Evolutionary conservation across 164 flowering plant species (phyloP).

Genomic region (Magnolia kwangsiensis): DNA sequence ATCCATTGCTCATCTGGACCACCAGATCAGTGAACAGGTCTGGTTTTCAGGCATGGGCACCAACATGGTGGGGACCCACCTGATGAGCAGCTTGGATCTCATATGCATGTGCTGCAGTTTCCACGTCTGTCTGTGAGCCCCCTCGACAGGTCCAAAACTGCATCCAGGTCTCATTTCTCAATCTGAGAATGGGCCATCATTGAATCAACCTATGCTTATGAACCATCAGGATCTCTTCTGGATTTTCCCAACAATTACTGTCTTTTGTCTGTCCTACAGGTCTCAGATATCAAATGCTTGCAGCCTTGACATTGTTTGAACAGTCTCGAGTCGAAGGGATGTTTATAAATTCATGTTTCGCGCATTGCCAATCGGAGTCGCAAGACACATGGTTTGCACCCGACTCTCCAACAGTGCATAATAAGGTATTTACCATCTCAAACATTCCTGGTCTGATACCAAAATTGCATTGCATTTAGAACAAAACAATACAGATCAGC

Average conservation of each 20-base stretch:
- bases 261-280: slow-evolving; percentile 28
- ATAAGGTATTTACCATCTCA: slow-evolving; percentile 49
- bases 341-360: slow-evolving; percentile 88
- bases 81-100: neutral
- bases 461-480: neutral
- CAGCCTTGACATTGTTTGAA: slow-evolving; percentile 37
- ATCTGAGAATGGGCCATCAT: neutral
- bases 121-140: too few species aligned
- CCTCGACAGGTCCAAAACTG: neutral
- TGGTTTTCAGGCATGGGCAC: neutral
- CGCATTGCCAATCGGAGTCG: slow-evolving; percentile 91
- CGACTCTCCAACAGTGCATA: slow-evolving; percentile 70
- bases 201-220: neutral
- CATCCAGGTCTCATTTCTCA: neutral
- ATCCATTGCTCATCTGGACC: too few species aligned
- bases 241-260: neutral
- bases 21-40: too few species aligned
- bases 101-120: neutral
- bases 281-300: slow-evolving; percentile 69
- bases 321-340: slow-evolving; percentile 56
- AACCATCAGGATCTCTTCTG: neutral
- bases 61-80: neutral
- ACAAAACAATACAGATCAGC: too few species aligned
- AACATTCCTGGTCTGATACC: neutral
- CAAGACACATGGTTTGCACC: slow-evolving; percentile 84